Conservation (phyloP, 2,329 filamentous ascomycete species). For the Colletotrichum brevisporum region DNA sequence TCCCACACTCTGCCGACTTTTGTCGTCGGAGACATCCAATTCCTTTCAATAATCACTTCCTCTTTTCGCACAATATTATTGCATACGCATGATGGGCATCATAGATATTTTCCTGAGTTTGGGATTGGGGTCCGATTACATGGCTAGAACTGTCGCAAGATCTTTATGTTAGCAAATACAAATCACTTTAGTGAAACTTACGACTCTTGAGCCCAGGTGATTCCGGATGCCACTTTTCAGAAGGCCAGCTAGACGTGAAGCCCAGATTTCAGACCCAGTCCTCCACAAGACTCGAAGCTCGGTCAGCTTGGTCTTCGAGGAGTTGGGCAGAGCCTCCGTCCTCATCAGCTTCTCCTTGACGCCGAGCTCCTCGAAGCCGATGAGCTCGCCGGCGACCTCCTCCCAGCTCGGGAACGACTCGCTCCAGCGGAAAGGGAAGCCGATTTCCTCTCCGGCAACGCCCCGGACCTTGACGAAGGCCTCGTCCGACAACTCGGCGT, state of each 20-base stretch:
- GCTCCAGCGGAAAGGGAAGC: conserved; percentile 6
- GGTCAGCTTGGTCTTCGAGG: not conserved
- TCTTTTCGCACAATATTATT: not conserved
- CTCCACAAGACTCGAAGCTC: too few species aligned
- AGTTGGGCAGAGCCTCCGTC: not conserved
- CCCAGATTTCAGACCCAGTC: too few species aligned
- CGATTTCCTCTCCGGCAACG: not conserved
- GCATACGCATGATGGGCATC: conserved; percentile 15
- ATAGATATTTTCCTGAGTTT: conserved; percentile 17
- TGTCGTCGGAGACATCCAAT: not conserved
- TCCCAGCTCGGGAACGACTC: conserved; percentile 7
- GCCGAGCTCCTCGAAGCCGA: conserved; percentile 1
- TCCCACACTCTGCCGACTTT: too few species aligned
- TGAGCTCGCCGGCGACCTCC: not conserved
- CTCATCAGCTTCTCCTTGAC: conserved; percentile 4
- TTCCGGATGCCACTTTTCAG: too few species aligned
- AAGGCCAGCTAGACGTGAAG: too few species aligned
- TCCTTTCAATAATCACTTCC: conserved; percentile 8
- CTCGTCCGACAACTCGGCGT: conserved; percentile 14
- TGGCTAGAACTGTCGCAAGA: conserved; percentile 14
- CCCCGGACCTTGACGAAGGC: not conserved
- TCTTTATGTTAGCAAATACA: not conserved
- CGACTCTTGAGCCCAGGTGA: too few species aligned
- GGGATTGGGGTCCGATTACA: not conserved
- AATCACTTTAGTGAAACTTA: not conserved